phyloP scores from a whole-genome alignment of 176 grass and related monocot genomes.

The Oropetium thomaeum region DNA sequence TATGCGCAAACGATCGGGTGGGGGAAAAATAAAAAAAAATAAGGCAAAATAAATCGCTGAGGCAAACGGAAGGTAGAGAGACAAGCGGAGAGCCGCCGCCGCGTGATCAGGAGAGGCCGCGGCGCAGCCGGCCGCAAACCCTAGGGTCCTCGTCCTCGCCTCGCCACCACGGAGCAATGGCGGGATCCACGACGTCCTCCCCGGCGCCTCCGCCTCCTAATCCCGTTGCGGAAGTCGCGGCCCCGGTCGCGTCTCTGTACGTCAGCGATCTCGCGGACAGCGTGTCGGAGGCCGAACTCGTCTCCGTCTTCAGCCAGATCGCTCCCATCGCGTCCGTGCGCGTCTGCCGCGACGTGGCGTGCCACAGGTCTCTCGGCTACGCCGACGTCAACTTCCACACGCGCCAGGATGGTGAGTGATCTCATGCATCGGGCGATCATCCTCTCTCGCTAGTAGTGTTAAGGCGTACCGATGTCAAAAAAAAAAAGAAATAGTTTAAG shows the following conservation, averaged over 20 bases:
- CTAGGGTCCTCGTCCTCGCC: background rate
- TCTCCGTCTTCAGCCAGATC: conserved; percentile 18
- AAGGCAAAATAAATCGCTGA: background rate
- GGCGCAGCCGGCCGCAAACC: background rate
- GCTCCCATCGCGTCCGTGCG: conserved; percentile 15
- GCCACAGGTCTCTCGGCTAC: conserved; percentile 29
- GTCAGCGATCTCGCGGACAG: conserved; percentile 33
- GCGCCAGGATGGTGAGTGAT: conserved; percentile 30
- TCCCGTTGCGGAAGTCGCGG: background rate
- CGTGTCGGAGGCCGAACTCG: conserved; percentile 27
- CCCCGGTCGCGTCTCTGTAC: background rate
- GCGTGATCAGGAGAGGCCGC: background rate
- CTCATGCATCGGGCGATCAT: too few relatives aligned
- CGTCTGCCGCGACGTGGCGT: conserved; percentile 32
- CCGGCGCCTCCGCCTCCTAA: background rate
- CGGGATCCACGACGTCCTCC: background rate
- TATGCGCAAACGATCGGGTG: background rate
- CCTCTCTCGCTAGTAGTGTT: background rate
- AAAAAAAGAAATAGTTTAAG: too few relatives aligned
- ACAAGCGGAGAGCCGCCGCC: background rate
- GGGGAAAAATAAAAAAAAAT: background rate
- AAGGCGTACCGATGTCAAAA: too few relatives aligned
- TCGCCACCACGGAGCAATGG: background rate
- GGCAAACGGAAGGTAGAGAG: background rate
- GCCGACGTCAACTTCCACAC: conserved; percentile 41